Conservation (phyloP, 441 rosid genomes). For the Omphalea diandra region DNA sequence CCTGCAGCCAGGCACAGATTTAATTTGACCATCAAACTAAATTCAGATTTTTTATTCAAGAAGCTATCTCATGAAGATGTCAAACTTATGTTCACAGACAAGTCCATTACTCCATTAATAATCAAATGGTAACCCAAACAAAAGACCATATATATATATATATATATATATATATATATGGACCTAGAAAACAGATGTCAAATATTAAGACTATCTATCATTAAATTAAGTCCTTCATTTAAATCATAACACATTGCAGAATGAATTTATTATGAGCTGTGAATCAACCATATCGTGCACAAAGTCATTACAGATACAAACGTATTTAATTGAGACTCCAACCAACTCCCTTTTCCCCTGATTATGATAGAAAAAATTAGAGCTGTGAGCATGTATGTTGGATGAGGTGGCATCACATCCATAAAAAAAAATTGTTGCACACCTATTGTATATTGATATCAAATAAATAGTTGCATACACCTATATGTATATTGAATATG, state of each 20-base stretch:
- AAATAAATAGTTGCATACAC: not conserved
- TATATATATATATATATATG: no score
- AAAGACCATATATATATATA: no score
- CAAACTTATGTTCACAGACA: not conserved
- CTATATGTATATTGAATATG: no score
- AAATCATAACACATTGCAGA: not conserved
- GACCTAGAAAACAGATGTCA: no score
- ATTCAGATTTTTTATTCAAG: not conserved
- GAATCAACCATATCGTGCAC: not conserved
- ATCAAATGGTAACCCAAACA: no score
- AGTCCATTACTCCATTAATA: not conserved
- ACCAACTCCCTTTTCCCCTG: not conserved
- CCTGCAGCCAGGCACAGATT: constrained; percentile 49
- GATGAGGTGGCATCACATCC: not conserved
- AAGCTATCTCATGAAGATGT: not conserved
- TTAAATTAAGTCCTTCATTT: no score
- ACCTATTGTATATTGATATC: no score
- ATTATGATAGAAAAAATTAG: not conserved
- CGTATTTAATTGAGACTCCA: not conserved
- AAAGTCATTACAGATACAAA: not conserved
- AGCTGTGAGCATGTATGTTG: not conserved
- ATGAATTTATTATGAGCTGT: not conserved
- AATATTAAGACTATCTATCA: no score
- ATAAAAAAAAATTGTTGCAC: no score
- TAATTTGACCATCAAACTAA: constrained; percentile 15